A percentile compares a stretch with the other conserved stretches of the same genome.
Conservation (phyloP, 2,329 filamentous ascomycete species). For the Botryosphaeria dothidea region DNA sequence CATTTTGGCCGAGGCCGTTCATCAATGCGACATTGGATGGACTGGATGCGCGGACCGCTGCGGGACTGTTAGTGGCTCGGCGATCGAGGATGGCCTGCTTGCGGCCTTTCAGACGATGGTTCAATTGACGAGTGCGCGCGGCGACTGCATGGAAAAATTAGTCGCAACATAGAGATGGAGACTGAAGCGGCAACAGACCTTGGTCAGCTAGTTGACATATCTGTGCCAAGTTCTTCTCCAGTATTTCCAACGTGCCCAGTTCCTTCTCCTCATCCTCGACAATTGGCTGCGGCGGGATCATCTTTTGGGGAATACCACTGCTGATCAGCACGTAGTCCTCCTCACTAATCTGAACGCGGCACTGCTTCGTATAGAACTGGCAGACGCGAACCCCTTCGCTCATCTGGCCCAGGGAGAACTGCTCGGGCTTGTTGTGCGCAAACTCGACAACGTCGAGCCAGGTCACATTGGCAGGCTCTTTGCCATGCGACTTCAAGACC, state of each 20-base stretch:
- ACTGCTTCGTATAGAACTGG: constrained; percentile 79
- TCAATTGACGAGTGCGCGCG: constrained; percentile 73
- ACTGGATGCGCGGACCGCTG: constrained; percentile 36
- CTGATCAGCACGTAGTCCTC: constrained; percentile 85
- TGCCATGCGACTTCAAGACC: constrained; percentile 63
- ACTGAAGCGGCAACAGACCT: constrained; percentile 41
- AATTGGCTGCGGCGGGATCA: constrained; percentile 78
- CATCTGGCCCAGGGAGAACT: constrained; percentile 71
- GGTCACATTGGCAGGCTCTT: constrained; percentile 63
- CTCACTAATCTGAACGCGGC: constrained; percentile 80
- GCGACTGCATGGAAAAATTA: constrained; percentile 51
- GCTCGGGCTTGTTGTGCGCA: constrained; percentile 74
- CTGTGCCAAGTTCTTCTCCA: constrained; percentile 75
- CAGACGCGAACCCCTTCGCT: constrained; percentile 71
- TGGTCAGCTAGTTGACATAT: constrained; percentile 82
- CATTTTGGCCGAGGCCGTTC: constrained; percentile 37
- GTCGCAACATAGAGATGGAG: not conserved
- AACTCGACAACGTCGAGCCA: constrained; percentile 89
- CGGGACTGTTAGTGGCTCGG: constrained; percentile 52
- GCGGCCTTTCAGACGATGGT: constrained; percentile 75
- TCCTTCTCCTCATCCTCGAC: constrained; percentile 86
- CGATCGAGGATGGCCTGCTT: constrained; percentile 71
- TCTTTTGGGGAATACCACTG: constrained; percentile 78
- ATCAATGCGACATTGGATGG: constrained; percentile 45
- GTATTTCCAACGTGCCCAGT: constrained; percentile 77